A percentile compares a stretch with the other conserved stretches of the same genome.
These are phyloP conservation scores for Crithidia brevicula DNA, from an alignment of 208 protist species.

Conservation along the genomic window DNA sequence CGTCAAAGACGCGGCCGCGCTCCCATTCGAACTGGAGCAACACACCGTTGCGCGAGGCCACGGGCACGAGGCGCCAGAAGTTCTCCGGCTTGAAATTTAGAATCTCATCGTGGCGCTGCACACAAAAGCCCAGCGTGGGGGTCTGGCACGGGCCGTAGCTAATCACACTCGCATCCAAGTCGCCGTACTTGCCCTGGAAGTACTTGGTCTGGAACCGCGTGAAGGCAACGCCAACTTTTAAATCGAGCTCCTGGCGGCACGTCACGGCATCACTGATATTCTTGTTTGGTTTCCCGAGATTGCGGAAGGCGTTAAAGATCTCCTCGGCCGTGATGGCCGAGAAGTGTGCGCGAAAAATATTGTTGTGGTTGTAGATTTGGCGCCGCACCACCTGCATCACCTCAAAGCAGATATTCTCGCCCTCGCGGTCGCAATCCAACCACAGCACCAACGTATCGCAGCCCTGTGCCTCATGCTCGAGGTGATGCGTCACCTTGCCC, in stretches of 20 bases:
- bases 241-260: conserved; percentile 95
- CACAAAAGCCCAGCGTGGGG: conserved; percentile 94
- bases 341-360: conserved; percentile 93
- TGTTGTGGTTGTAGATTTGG: conserved; percentile 56
- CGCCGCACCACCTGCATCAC: conserved; percentile 88
- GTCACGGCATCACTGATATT: conserved; percentile 93
- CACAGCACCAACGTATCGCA: conserved; percentile 93
- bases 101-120: conserved; percentile 93
- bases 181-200: conserved; percentile 91
- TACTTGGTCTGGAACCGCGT: conserved; percentile 94
- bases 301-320: conserved; percentile 81
- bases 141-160: conserved; percentile 98
- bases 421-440: conserved; percentile 97
- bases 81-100: conserved; percentile 93
- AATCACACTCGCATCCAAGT: conserved; percentile 88
- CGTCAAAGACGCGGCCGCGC: conserved; percentile 91
- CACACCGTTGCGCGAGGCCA: conserved; percentile 66
- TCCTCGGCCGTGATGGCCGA: conserved; percentile 90
- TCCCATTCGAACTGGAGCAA: conserved; percentile 89
- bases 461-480: conserved; percentile 77
- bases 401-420: conserved; percentile 98
- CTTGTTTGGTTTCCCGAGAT: conserved; percentile 91
- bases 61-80: conserved; percentile 84
- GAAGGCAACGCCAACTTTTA: conserved; percentile 96
- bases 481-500: conserved; percentile 86